Base-by-base conservation (phyloP, 345 rosid genomes). In the Salix purpurea region DNA sequence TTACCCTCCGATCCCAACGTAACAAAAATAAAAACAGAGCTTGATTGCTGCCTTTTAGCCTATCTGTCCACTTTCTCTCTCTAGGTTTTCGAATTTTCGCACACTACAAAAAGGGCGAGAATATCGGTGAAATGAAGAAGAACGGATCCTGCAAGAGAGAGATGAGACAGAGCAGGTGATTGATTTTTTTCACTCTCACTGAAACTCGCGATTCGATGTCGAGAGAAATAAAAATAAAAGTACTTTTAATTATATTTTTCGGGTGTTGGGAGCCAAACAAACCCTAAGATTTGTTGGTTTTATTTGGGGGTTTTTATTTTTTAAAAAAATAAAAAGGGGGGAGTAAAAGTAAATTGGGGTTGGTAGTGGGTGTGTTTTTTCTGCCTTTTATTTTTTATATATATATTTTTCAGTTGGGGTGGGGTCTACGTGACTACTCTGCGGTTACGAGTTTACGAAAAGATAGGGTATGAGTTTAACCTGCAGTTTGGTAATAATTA, bases 1-100 rank as follows among this genome's bases (percentile, higher is more conserved):
- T 67, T 76, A 76, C 83, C 88, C 88, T 74, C 88, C 83, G 90
- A 88, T 87, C 88, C 89, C 90, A 88, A 86, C 87, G 89, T 85
- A 85, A 90, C 78, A 71, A 36, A 54, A 67, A 13, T 13, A 77
- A 32, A 18, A 72, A 79, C 42, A 73, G 77, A 64, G 39, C 46
- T 62, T 40, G 14, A 58, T 19, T 36, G 6, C 82, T 8, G 65
- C 30, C 78, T 64, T 70, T 74, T 80, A 23, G 67, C 71, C 77
- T 73, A 60, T 70, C 82, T 71, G 79, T 71, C 82, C 50, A 62
- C 71, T 80, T 75, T 78, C 83, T 78, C 81, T 79, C 84, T 73
- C 79, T 72, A 62, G 77, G 76, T 79, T 80, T 68, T 30, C 7
- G 65, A 66, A 77, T 75, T 72, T 82, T 13, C 62, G 58, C 69